Percentiles rank a stretch among this genome's conserved stretches.
phyloP scores from a whole-genome alignment of 2,329 filamentous ascomycete species.

The Lasiodiplodia sp. region DNA sequence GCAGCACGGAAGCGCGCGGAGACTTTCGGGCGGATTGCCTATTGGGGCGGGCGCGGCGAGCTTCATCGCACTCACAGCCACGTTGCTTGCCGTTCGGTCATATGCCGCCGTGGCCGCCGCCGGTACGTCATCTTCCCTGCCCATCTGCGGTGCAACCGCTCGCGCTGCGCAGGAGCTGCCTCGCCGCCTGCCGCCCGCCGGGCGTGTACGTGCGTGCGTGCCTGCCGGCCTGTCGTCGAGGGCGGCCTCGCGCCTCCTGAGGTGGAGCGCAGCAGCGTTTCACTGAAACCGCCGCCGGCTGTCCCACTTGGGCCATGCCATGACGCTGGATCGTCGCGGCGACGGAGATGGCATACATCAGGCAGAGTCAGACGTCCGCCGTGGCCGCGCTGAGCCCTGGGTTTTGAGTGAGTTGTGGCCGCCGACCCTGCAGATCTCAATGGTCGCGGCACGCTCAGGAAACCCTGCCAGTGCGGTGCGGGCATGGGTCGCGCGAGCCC shows the following conservation, averaged over 20 bases:
- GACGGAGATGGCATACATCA: constrained; percentile 19
- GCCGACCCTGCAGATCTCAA: constrained; percentile 27
- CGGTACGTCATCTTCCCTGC: constrained; percentile 28
- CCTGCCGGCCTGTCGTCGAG: not conserved
- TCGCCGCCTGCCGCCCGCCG: not conserved
- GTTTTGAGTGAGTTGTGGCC: constrained; percentile 15
- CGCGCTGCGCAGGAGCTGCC: constrained; percentile 1
- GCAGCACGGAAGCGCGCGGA: constrained; percentile 21
- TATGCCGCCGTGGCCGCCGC: constrained; percentile 20
- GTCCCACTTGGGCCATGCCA: constrained; percentile 22
- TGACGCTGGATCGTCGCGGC: constrained; percentile 11
- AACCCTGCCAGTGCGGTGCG: constrained; percentile 20
- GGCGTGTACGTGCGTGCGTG: not conserved
- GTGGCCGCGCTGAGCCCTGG: constrained; percentile 7
- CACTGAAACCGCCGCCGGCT: constrained; percentile 24
- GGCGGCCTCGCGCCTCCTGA: constrained; percentile 19
- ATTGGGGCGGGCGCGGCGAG: constrained; percentile 1
- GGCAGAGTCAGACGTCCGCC: constrained; percentile 15
- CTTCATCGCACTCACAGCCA: constrained; percentile 27
- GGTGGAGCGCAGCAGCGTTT: constrained; percentile 22
- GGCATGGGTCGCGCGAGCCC: constrained; percentile 16
- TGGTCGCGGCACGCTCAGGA: constrained; percentile 12
- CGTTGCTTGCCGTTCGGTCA: constrained; percentile 24
- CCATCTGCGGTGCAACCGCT: constrained; percentile 15
- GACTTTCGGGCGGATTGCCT: constrained; percentile 20